Evolutionary conservation across 768 basidiomycete species (phyloP).

Genomic region (Termitomyces sp.): DNA sequence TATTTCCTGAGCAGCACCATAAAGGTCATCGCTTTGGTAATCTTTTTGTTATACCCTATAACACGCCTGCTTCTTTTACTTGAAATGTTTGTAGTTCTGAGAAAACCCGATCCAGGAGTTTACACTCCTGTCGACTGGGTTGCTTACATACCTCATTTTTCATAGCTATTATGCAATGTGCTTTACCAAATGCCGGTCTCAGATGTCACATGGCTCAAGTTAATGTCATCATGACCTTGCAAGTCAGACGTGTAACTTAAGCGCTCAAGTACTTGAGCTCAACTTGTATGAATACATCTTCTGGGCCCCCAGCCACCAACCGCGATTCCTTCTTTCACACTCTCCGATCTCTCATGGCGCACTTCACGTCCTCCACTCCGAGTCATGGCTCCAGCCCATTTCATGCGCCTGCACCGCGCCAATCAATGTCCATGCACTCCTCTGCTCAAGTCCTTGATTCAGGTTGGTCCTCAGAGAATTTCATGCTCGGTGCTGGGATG

Average conservation of each 20-base stretch:
- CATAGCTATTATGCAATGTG: too few relatives aligned
- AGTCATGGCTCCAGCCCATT: background rate
- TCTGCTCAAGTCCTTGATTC: slow-evolving; percentile 35
- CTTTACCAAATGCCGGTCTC: too few relatives aligned
- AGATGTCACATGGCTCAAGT: too few relatives aligned
- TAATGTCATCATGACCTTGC: too few relatives aligned
- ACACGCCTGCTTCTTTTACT: background rate
- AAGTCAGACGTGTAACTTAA: too few relatives aligned
- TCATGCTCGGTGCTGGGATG: slow-evolving; percentile 58
- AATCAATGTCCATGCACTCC: slow-evolving; percentile 20
- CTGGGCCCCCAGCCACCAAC: background rate
- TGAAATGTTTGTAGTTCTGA: background rate
- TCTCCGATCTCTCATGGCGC: background rate
- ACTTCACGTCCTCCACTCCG: background rate
- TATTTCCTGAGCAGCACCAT: too few relatives aligned
- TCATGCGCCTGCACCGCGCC: background rate
- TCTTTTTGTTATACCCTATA: background rate
- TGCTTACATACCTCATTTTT: slow-evolving; percentile 1
- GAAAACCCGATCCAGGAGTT: background rate
- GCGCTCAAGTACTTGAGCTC: too few relatives aligned
- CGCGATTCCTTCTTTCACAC: background rate
- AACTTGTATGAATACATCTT: background rate
- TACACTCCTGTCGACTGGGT: background rate
- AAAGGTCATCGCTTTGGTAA: too few relatives aligned
- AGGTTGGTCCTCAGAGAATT: slow-evolving; percentile 42